Conservation (phyloP, 441 rosid species). For the Brassica hybrid region DNA sequence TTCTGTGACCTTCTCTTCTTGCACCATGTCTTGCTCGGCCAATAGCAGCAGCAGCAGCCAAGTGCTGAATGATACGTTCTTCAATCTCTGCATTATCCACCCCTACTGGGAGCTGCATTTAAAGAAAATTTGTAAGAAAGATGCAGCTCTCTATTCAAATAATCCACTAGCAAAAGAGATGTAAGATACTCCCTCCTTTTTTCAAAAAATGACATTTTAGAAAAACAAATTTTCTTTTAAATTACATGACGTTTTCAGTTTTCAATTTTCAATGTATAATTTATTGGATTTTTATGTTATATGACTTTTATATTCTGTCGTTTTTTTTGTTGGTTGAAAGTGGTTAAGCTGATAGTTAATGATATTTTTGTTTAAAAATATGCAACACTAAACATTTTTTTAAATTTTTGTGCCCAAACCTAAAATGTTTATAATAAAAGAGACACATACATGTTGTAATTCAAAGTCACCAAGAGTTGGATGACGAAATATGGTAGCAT, state of each 20-base stretch:
- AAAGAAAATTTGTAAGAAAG: constrained; percentile 24
- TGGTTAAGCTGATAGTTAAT: no score
- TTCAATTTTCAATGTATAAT: no score
- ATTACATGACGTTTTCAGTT: no score
- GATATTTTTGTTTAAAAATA: no score
- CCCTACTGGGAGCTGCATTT: constrained; percentile 75
- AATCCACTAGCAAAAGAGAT: constrained; percentile 11
- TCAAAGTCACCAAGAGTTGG: constrained; percentile 95
- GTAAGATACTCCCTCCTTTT: background rate
- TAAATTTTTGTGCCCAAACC: no score
- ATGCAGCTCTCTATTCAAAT: constrained; percentile 9
- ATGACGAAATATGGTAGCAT: constrained; percentile 87
- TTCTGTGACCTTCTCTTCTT: constrained; percentile 89
- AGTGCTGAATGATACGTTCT: constrained; percentile 92
- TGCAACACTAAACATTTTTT: no score
- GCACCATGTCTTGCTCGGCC: constrained; percentile 80
- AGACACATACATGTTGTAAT: constrained; percentile 70
- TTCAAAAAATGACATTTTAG: no score
- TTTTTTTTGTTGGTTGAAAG: no score
- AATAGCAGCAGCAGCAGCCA: constrained; percentile 85
- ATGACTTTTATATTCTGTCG: no score
- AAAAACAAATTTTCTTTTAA: no score
- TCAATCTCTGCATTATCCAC: constrained; percentile 88
- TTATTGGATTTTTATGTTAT: no score
- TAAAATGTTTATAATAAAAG: background rate